These are phyloP conservation scores for Pestalotiopsis sp. DNA, from an alignment of 2,329 filamentous ascomycete genomes.

Conservation along the genomic window DNA sequence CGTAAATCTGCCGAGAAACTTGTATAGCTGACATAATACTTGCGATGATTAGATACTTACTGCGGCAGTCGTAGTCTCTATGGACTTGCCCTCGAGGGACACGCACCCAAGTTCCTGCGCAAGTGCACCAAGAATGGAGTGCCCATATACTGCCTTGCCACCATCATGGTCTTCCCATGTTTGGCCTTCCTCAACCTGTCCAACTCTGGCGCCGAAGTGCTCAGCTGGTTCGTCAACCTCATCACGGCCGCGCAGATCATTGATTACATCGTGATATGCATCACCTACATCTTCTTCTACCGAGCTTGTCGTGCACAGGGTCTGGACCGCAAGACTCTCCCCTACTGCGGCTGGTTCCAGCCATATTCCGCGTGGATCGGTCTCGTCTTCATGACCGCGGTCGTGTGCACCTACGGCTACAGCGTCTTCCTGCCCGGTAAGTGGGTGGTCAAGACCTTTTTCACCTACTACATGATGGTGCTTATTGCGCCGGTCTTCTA, in stretches of 20 bases:
- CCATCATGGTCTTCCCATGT: constrained; percentile 60
- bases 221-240: constrained; percentile 40
- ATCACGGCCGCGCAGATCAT: constrained; percentile 48
- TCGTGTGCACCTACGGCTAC: constrained; percentile 60
- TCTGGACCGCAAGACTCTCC: constrained; percentile 65
- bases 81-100: constrained; percentile 55
- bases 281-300: constrained; percentile 74
- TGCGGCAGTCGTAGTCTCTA: constrained; percentile 48
- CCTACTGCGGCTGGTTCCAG: constrained; percentile 70
- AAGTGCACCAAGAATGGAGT: constrained; percentile 57
- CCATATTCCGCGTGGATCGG: constrained; percentile 63
- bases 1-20: not conserved
- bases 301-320: constrained; percentile 72
- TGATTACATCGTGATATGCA: constrained; percentile 67
- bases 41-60: not conserved
- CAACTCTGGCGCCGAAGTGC: constrained; percentile 29
- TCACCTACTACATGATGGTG: constrained; percentile 53
- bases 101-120: constrained; percentile 51
- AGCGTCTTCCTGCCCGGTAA: constrained; percentile 43
- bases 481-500: constrained; percentile 54
- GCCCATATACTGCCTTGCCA: constrained; percentile 60
- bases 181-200: constrained; percentile 58
- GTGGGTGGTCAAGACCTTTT: constrained; percentile 38
- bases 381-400: constrained; percentile 41
- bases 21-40: not conserved